phyloP scores from a whole-genome alignment of 2,329 filamentous ascomycete species.

The Cadophora gregata region DNA sequence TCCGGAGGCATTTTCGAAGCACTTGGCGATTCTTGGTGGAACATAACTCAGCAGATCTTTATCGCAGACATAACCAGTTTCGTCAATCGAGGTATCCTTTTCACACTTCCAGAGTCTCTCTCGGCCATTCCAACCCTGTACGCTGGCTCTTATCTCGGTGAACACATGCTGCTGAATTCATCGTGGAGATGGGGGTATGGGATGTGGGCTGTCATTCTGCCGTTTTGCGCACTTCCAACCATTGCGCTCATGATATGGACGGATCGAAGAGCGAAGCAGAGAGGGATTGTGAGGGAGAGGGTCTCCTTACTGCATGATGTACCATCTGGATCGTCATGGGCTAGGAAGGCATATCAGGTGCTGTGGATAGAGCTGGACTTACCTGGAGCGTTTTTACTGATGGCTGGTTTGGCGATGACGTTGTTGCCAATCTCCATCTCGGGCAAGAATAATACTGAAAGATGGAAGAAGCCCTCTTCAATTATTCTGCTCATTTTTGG shows the following conservation, averaged over 20 bases:
- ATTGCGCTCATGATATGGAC: slow-evolving; percentile 2
- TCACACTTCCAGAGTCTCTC: slow-evolving; percentile 1
- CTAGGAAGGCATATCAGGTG: slow-evolving; percentile 2
- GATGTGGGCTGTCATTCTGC: slow-evolving; percentile 9
- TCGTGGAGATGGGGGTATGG: slow-evolving; percentile 11
- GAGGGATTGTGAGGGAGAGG: neutral
- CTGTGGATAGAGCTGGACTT: slow-evolving; percentile 1
- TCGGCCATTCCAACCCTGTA: slow-evolving; percentile 9
- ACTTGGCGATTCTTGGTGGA: slow-evolving; percentile 9
- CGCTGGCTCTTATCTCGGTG: slow-evolving; percentile 3
- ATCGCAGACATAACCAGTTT: slow-evolving; percentile 11
- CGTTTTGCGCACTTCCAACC: slow-evolving; percentile 7
- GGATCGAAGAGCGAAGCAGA: neutral
- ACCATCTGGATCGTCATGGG: slow-evolving; percentile 1
- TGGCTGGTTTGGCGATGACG: slow-evolving; percentile 12
- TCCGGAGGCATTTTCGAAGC: slow-evolving; percentile 8
- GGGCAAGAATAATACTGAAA: neutral
- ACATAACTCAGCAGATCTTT: slow-evolving; percentile 11
- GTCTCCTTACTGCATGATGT: neutral
- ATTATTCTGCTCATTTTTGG: slow-evolving; percentile 4
- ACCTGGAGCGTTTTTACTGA: neutral
- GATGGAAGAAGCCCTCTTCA: slow-evolving; percentile 7
- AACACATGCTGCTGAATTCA: slow-evolving; percentile 12
- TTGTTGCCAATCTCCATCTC: neutral
- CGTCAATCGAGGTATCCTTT: slow-evolving; percentile 2